Evolutionary conservation across 805 yeast species (phyloP).

Genomic region (Brettanomyces naardenensis): DNA sequence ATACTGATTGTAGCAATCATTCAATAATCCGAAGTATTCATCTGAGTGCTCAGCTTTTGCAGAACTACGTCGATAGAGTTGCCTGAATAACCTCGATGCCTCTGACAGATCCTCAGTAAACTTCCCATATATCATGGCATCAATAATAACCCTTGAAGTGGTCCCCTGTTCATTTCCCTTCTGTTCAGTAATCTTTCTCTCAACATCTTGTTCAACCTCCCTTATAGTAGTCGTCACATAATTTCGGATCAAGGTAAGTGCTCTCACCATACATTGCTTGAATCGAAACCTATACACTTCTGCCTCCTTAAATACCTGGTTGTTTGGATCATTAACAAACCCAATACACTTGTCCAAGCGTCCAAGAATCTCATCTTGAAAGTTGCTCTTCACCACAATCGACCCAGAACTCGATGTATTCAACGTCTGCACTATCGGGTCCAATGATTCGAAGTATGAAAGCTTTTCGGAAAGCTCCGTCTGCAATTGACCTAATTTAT

Average conservation of each 20-base stretch:
- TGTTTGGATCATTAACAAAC: slow-evolving; percentile 47
- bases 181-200: slow-evolving; percentile 12
- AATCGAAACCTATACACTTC: slow-evolving; percentile 65
- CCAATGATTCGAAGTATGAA: slow-evolving; percentile 60
- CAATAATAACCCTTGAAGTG: slow-evolving; percentile 35
- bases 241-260: slow-evolving; percentile 66
- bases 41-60: slow-evolving; percentile 15
- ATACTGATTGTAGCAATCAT: slow-evolving; percentile 60
- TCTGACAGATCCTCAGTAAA: slow-evolving; percentile 33
- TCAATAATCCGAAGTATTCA: slow-evolving; percentile 55
- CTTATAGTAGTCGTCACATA: slow-evolving; percentile 44
- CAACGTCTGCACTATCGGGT: slow-evolving; percentile 57
- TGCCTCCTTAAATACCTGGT: slow-evolving; percentile 51
- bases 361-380: slow-evolving; percentile 39
- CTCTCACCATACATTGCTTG: slow-evolving; percentile 76
- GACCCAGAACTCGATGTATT: slow-evolving; percentile 59
- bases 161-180: slow-evolving; percentile 10
- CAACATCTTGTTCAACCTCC: slow-evolving; percentile 21
- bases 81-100: slow-evolving; percentile 16
- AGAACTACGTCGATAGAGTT: slow-evolving; percentile 21
- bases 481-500: slow-evolving; percentile 32
- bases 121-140: slow-evolving; percentile 60
- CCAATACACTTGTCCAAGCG: slow-evolving; percentile 60
- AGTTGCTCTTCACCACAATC: slow-evolving; percentile 54
- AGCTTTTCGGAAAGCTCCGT: slow-evolving; percentile 41